These are phyloP conservation scores for Furcasterigmium furcatum DNA, from an alignment of 2,329 filamentous ascomycete species.

Conservation along the genomic window DNA sequence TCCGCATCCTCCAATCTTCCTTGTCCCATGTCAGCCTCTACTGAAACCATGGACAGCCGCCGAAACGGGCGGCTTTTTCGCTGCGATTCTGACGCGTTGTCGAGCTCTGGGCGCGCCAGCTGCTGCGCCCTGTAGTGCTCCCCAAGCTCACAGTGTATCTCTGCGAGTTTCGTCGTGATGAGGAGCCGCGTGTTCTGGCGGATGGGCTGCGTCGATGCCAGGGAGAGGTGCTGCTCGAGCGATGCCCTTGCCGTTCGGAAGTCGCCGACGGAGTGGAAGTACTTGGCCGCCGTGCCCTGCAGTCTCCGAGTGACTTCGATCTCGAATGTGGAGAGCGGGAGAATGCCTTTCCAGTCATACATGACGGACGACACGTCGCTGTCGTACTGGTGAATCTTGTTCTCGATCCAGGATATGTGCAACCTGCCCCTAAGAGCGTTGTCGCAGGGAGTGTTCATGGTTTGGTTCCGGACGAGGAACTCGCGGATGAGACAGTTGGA, in stretches of 20 bases:
- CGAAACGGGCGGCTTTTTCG: constrained; percentile 16
- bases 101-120: constrained; percentile 16
- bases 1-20: constrained; percentile 8
- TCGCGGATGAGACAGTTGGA: constrained; percentile 16
- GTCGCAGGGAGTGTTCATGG: constrained; percentile 15
- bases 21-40: constrained; percentile 18
- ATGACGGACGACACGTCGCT: constrained; percentile 20
- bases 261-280: constrained; percentile 26
- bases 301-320: constrained; percentile 25
- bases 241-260: constrained; percentile 21
- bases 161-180: constrained; percentile 18
- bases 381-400: constrained; percentile 26
- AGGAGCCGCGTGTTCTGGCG: constrained; percentile 18
- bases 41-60: constrained; percentile 17
- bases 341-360: constrained; percentile 21
- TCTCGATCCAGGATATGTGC: constrained; percentile 25
- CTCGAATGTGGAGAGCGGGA: constrained; percentile 23
- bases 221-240: constrained; percentile 23
- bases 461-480: constrained; percentile 12
- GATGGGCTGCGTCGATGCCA: constrained; percentile 16
- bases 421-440: constrained; percentile 23
- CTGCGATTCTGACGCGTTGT: constrained; percentile 4
- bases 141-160: constrained; percentile 22
- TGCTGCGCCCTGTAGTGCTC: constrained; percentile 15
- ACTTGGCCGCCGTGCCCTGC: constrained; percentile 22